phyloP scores from a whole-genome alignment of 495 filamentous ascomycete species.

The Amorphotheca resinae region DNA sequence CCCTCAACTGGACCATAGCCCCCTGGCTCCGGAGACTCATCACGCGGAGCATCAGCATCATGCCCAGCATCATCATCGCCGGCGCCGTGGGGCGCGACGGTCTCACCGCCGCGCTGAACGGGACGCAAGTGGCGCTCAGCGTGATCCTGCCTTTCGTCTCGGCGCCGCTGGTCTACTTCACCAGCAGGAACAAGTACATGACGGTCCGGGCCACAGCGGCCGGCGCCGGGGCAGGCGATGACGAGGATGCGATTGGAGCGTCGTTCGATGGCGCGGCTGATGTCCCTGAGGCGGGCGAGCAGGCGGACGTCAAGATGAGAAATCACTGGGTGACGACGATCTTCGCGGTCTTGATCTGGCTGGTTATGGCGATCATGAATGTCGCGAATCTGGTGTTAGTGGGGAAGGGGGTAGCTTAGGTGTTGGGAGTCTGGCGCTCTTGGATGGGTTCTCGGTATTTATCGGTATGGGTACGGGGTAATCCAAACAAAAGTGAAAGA shows the following conservation, averaged over 20 bases:
- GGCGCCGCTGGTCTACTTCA: constrained; percentile 81
- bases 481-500: too few relatives aligned
- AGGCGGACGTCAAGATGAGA: constrained; percentile 14
- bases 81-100: constrained; percentile 62
- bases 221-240: constrained; percentile 17
- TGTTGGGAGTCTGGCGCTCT: background rate
- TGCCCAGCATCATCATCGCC: constrained; percentile 71
- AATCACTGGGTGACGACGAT: constrained; percentile 47
- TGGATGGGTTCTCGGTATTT: background rate
- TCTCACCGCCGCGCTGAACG: constrained; percentile 61
- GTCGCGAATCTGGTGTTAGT: constrained; percentile 57
- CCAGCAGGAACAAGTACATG: constrained; percentile 73
- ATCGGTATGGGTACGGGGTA: background rate
- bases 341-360: constrained; percentile 49
- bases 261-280: constrained; percentile 3
- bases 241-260: constrained; percentile 19
- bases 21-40: constrained; percentile 40
- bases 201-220: constrained; percentile 35
- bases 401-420: constrained; percentile 11
- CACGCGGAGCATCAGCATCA: constrained; percentile 59
- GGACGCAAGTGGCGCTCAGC: constrained; percentile 67
- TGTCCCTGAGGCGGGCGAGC: constrained; percentile 10
- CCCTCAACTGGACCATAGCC: constrained; percentile 33
- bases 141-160: constrained; percentile 71
- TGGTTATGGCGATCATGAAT: constrained; percentile 61